These are phyloP conservation scores for Eucalyptus decipiens DNA, from an alignment of 345 rosid genomes.

Conservation along the genomic window DNA sequence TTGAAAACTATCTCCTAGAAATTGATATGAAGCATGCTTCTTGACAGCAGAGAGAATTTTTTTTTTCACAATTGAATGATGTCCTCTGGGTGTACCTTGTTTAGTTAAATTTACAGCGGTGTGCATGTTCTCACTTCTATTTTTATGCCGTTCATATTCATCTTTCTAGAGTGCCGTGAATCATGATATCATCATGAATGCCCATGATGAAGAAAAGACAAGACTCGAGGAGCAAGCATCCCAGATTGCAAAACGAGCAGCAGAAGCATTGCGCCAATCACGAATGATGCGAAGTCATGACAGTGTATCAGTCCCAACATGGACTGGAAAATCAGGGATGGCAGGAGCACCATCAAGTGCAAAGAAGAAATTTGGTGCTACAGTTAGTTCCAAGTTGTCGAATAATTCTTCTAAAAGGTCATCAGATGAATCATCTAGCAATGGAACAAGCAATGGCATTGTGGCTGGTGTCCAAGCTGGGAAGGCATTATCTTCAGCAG, in stretches of 20 bases:
- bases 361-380: constrained; percentile 66
- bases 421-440: constrained; percentile 18
- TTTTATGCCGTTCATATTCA: neutral
- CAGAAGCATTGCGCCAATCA: constrained; percentile 87
- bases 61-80: neutral
- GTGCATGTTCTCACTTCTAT: neutral
- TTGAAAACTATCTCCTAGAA: neutral
- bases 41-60: neutral
- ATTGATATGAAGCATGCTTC: neutral
- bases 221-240: constrained; percentile 91
- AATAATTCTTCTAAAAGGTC: constrained; percentile 2
- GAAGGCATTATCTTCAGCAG: constrained; percentile 76
- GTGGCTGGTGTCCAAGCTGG: constrained; percentile 80
- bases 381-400: constrained; percentile 37
- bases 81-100: neutral
- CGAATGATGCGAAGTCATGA: constrained; percentile 79
- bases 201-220: constrained; percentile 63
- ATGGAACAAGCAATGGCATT: constrained; percentile 21
- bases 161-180: constrained; percentile 71
- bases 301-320: constrained; percentile 75
- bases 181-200: constrained; percentile 77
- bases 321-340: constrained; percentile 90
- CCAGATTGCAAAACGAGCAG: constrained; percentile 86
- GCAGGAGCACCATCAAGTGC: constrained; percentile 86
- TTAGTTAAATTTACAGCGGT: neutral